phyloP scores from a whole-genome alignment of 2,329 filamentous ascomycete genomes.

The Aphanocladium album region DNA sequence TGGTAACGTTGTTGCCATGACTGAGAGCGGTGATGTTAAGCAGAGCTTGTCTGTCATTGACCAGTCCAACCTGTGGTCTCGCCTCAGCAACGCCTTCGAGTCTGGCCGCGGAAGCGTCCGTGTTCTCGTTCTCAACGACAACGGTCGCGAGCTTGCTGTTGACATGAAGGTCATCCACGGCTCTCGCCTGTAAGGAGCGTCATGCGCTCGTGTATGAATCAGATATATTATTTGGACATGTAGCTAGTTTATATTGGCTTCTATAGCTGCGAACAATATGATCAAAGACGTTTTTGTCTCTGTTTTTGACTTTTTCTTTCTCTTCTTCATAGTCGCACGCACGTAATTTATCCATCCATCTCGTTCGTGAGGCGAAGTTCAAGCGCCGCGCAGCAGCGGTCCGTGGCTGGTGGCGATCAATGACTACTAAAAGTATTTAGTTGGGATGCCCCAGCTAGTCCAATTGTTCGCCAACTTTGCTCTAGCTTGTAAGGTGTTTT shows the following conservation, averaged over 20 bases:
- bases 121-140: conserved; percentile 91
- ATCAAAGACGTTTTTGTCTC: background rate
- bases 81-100: conserved; percentile 79
- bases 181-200: conserved; percentile 52
- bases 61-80: conserved; percentile 82
- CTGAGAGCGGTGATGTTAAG: conserved; percentile 98
- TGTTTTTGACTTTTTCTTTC: background rate
- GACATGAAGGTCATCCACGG: conserved; percentile 98
- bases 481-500: no score
- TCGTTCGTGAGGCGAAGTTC: no score
- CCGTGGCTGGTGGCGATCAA: no score
- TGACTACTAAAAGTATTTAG: no score
- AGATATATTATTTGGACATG: conserved; percentile 6
- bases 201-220: conserved; percentile 10
- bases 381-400: no score
- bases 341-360: no score
- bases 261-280: background rate
- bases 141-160: conserved; percentile 88
- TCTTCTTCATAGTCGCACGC: no score
- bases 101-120: conserved; percentile 90
- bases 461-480: no score
- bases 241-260: conserved; percentile 15
- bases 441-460: no score
- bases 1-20: conserved; percentile 88
- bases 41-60: conserved; percentile 88